Base-by-base conservation (phyloP, 164 flowering plant species). In the Liquidambar formosana region DNA sequence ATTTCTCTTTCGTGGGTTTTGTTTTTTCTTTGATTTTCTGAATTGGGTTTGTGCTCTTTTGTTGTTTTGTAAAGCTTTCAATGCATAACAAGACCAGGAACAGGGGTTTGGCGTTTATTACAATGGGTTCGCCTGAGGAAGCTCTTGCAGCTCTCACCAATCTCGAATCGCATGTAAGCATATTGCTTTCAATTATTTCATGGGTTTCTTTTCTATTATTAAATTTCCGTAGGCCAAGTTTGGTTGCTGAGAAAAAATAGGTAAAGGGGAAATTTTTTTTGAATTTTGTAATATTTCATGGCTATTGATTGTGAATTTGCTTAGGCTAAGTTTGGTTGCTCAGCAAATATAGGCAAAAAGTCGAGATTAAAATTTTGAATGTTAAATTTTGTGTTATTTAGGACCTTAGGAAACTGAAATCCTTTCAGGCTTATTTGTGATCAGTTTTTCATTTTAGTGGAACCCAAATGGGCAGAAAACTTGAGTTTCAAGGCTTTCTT, bases 121-220 rank as follows among this genome's bases (percentile, higher is more conserved):
- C 83, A 13, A 90, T 93, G 97, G 87, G 86, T 14, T 86, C 93
- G 0, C 83, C 78, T 27, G 97, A 93, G 66, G 96, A 93, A 74
- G 97, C 97, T 68, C 61, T 71, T 41, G 77, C 79, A 23, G 97
- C 94, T 73, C 78, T 93, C 58, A 76, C 64, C 10, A 82, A 74
- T 75, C 96, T 93, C 46, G 82, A 90, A 53, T 77, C 83, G 44
- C 77, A 41, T 82, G 97, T 92, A 84, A 88, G 92, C 61, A 61
- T 54, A 67, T 64, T 52, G 51, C 25, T 8, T 44, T 26, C 21
- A n/a, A 5, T 9, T 56, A 25, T 67, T 52, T 49, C 12, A 11
- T 45, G 56, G 59, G 48, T 46, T 69, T 38, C 13, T 60, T 41
- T 9, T 38, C 11, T 25, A 19, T 10, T 52, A 2, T 8, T 45